Percentiles rank a stretch among this genome's conserved stretches.
Evolutionary conservation across 495 filamentous ascomycete species (phyloP).

Genomic region (Clavariopsis aquatica): DNA sequence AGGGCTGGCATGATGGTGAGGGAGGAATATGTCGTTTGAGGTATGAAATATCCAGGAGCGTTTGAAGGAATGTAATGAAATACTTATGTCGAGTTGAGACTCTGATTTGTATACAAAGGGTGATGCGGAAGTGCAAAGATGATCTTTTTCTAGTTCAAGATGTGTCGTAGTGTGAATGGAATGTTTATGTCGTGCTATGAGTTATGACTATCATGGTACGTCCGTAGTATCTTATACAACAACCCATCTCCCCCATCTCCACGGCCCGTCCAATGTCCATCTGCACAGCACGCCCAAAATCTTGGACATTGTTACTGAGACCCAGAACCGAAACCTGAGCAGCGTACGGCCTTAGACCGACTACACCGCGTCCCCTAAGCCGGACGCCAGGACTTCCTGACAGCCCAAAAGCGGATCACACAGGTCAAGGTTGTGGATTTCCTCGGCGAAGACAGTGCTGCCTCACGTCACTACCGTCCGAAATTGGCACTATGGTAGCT

Average conservation of each 20-base stretch:
- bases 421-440: neutral
- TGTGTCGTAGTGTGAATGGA: neutral
- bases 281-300: too few species aligned
- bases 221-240: neutral
- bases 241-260: neutral
- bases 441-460: neutral
- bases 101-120: too few species aligned
- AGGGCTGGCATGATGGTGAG: constrained; percentile 1
- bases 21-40: neutral
- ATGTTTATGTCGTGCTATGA: neutral
- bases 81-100: neutral
- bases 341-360: too few species aligned
- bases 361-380: too few species aligned
- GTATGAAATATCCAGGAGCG: too few species aligned
- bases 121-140: too few species aligned
- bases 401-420: neutral
- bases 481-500: neutral
- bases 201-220: neutral
- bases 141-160: too few species aligned
- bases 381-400: too few species aligned
- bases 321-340: neutral
- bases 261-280: neutral
- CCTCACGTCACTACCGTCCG: neutral
- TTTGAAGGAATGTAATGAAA: neutral
- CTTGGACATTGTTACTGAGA: neutral